A percentile compares a stretch with the other conserved stretches of the same genome.
Conservation (phyloP, 306 rosid species). For the Abrus pulchellus region DNA sequence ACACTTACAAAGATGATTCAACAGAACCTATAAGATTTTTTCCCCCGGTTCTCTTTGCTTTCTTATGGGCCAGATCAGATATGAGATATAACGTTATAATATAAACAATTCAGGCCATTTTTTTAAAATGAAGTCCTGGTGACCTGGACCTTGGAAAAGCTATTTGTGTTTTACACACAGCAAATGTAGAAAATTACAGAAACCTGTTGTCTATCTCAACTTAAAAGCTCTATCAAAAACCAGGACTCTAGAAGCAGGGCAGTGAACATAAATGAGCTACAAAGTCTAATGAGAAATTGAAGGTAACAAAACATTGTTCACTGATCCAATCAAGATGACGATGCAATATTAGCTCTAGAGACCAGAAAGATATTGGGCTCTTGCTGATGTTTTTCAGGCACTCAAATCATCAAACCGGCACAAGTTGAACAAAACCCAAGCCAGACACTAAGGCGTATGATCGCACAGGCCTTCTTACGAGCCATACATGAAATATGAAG, state of each 20-base stretch:
- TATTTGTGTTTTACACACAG: slow-evolving; percentile 4
- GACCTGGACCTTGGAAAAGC: not conserved
- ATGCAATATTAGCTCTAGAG: not conserved
- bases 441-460: not conserved
- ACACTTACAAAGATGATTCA: slow-evolving; percentile 14
- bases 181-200: not conserved
- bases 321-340: slow-evolving; percentile 14
- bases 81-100: not conserved
- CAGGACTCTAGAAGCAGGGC: not conserved
- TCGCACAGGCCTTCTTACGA: not conserved
- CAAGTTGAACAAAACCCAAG: not conserved
- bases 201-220: not conserved
- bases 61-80: slow-evolving; percentile 1
- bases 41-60: not conserved
- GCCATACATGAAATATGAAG: not conserved
- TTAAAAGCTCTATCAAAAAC: not conserved
- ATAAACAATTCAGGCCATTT: not conserved
- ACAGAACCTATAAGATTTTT: not conserved
- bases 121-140: not conserved
- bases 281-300: slow-evolving; percentile 15
- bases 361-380: not conserved
- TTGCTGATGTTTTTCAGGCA: not conserved
- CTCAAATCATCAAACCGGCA: not conserved
- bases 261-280: slow-evolving; percentile 6
- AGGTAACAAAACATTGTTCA: not conserved